A percentile compares a stretch with the other conserved stretches of the same genome.
phyloP scores from a whole-genome alignment of 345 rosid genomes.

The Hibiscus mutabilis region DNA sequence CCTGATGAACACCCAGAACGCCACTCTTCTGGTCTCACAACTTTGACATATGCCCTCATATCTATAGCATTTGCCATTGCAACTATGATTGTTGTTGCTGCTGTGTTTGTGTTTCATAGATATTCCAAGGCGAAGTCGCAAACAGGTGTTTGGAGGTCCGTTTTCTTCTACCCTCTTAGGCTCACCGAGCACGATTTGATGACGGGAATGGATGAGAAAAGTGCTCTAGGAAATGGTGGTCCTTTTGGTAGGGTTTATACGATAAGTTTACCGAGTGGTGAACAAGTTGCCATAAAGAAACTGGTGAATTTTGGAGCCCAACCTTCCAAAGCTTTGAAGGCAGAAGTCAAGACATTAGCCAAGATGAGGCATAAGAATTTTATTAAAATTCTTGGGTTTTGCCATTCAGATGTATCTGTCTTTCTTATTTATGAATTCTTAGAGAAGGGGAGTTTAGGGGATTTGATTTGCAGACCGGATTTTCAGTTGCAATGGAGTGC shows the following conservation, averaged over 20 bases:
- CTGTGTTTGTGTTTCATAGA: constrained; percentile 41
- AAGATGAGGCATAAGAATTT: constrained; percentile 82
- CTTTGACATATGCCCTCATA: constrained; percentile 48
- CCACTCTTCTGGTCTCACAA: constrained; percentile 30
- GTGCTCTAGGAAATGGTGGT: constrained; percentile 48
- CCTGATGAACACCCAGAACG: constrained; percentile 31
- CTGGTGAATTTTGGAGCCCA: constrained; percentile 52
- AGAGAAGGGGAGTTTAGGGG: constrained; percentile 68
- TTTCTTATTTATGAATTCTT: constrained; percentile 68
- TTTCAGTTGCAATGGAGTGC: constrained; percentile 59
- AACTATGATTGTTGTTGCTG: constrained; percentile 42
- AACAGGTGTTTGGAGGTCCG: constrained; percentile 54
- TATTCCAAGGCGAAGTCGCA: constrained; percentile 47
- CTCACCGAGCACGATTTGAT: constrained; percentile 66
- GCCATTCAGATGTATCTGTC: constrained; percentile 64
- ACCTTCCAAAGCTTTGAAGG: constrained; percentile 59
- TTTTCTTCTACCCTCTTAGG: constrained; percentile 77
- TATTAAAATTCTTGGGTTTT: constrained; percentile 68
- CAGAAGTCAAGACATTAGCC: constrained; percentile 77
- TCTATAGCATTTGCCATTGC: constrained; percentile 58
- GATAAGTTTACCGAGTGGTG: constrained; percentile 66
- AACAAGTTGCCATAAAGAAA: constrained; percentile 71
- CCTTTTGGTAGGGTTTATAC: constrained; percentile 56
- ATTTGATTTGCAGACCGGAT: constrained; percentile 42
- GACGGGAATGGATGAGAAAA: constrained; percentile 60